Base-by-base conservation (phyloP, 129 eudicot species). In the Tagetes patula region DNA sequence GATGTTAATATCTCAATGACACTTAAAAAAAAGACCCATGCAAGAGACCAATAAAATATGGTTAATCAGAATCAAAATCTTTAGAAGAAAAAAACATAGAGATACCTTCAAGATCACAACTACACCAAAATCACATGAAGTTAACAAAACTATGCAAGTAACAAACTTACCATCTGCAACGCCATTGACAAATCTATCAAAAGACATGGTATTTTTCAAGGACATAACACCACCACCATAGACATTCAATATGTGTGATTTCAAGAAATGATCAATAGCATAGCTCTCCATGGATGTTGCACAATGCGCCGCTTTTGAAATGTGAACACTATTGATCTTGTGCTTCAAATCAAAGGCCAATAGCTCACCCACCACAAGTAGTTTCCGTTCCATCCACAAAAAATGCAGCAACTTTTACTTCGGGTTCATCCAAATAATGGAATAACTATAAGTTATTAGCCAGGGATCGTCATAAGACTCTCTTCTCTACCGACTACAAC, bases 331-430 rank as follows among this genome's bases (percentile, higher is more conserved):
- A 3, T 43, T 78, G 30, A 76, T 37, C 67, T 73, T 79, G 7
- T 72, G 69, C 50, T 64, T 74, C 49, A 76, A 10, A 78, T 85
- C 94, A 52, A 85, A 82, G 32, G 81, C 84, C 33, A 88, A 33
- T 41, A 88, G 13, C 39, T 76, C 72, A 13, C 11, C 83, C 82
- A 30, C 69, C 45, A 2, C 27, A 20, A 20, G 53, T 55, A 11
- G 85, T 76, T 71, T 74, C 75, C 88, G 73, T 52, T 3, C 88
- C 85, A 3, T 82, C 68, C 33, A 76, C 70, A 75, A 74, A 85
- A 39, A 85, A 38, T 5, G 85, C 88, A 0, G 32, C 55, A 33
- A 71, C 49, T 65, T 33, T 58, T 0, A 82, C 27, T 20, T 20
- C 27, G 27, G 27, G 27, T 20, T 20, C 27, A 20, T 20, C 27